Conservation (phyloP, 164 flowering plant species). For the Kingdonia uniflora region DNA sequence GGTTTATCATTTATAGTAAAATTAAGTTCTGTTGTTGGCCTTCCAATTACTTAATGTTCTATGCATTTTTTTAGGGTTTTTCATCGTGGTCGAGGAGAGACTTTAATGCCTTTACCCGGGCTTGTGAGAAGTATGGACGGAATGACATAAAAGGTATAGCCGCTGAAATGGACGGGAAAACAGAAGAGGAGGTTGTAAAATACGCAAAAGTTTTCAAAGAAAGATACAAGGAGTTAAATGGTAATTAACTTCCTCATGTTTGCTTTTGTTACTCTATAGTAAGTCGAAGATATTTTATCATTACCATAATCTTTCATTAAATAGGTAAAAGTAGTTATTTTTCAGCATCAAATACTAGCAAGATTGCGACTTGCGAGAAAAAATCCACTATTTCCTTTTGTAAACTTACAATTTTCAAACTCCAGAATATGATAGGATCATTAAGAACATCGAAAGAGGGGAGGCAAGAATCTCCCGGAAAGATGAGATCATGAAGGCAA, state of each 20-base stretch:
- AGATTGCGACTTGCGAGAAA: too few species aligned
- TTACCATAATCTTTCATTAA: too few species aligned
- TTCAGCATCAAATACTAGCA: too few species aligned
- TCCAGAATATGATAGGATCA: slow-evolving; percentile 90
- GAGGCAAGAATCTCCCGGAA: slow-evolving; percentile 91
- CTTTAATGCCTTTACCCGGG: slow-evolving; percentile 90
- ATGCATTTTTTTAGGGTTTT: slow-evolving; percentile 62
- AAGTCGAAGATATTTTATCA: too few species aligned
- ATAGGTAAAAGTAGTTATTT: too few species aligned
- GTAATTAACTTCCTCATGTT: slow-evolving; percentile 22
- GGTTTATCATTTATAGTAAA: not conserved
- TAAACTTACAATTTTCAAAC: too few species aligned
- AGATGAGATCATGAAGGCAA: slow-evolving; percentile 99
- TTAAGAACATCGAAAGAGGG: slow-evolving; percentile 95
- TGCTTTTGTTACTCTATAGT: too few species aligned
- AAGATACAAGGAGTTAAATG: slow-evolving; percentile 91
- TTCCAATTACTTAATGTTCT: slow-evolving; percentile 3
- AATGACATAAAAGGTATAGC: slow-evolving; percentile 78
- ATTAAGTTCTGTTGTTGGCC: not conserved
- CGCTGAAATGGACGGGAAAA: slow-evolving; percentile 93
- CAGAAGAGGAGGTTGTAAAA: slow-evolving; percentile 91
- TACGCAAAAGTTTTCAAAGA: slow-evolving; percentile 89
- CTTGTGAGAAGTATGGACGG: slow-evolving; percentile 98
- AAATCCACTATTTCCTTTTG: too few species aligned
- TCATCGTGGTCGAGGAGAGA: slow-evolving; percentile 96